Evolutionary conservation across 2,329 filamentous ascomycete species (phyloP).

Genomic region (Fusarium tricinctum): DNA sequence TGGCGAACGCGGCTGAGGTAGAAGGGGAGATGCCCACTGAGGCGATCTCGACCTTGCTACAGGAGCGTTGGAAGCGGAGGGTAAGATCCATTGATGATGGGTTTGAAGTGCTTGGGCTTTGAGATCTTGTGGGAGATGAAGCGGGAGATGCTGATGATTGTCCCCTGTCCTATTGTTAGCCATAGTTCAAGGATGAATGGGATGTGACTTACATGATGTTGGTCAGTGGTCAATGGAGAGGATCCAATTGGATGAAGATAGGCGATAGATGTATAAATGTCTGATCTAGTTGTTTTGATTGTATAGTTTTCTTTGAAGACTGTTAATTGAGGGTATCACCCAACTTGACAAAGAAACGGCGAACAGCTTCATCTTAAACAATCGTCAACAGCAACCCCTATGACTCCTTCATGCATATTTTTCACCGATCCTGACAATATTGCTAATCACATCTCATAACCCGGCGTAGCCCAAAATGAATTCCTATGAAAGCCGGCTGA

Average conservation of each 20-base stretch:
- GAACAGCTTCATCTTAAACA: slow-evolving; percentile 32
- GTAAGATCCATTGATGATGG: slow-evolving; percentile 41
- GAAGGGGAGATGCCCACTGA: slow-evolving; percentile 51
- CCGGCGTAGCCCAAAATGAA: slow-evolving; percentile 17
- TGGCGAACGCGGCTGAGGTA: slow-evolving; percentile 49
- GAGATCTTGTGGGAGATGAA: slow-evolving; percentile 1
- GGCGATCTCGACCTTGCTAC: slow-evolving; percentile 53
- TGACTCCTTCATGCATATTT: slow-evolving; percentile 19
- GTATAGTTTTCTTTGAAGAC: neutral
- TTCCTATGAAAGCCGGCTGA: neutral
- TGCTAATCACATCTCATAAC: slow-evolving; percentile 21
- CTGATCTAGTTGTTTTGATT: neutral
- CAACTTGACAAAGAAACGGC: slow-evolving; percentile 12
- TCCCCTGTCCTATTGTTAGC: slow-evolving; percentile 37
- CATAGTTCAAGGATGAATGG: neutral
- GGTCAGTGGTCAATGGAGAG: neutral
- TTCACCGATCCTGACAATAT: slow-evolving; percentile 7
- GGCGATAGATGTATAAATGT: neutral
- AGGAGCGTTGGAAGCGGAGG: slow-evolving; percentile 49
- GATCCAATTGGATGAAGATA: neutral
- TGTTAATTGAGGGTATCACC: slow-evolving; percentile 10
- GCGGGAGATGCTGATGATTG: slow-evolving; percentile 25
- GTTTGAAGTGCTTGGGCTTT: neutral
- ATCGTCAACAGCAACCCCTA: slow-evolving; percentile 1
- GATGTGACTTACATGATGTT: slow-evolving; percentile 39